A percentile compares a stretch with the other conserved stretches of the same genome.
Evolutionary conservation across 2,329 filamentous ascomycete genomes (phyloP).

Genomic region (Epichloe aotearoae): DNA sequence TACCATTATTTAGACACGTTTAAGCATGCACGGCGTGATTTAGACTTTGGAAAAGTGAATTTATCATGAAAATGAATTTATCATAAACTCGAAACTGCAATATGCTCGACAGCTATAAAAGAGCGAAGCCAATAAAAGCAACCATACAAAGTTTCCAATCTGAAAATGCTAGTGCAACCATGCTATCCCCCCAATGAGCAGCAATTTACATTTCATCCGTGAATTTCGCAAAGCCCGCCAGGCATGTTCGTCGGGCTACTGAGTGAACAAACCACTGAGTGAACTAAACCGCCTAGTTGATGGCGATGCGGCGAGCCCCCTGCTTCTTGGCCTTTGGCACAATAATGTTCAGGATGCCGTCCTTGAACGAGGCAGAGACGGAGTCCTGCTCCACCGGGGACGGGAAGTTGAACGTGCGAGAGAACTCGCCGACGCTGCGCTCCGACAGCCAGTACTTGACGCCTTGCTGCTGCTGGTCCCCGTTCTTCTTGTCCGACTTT

Average conservation of each 20-base stretch:
- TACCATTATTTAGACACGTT: too few relatives aligned
- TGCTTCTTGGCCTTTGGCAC: conserved; percentile 33
- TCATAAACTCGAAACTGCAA: too few relatives aligned
- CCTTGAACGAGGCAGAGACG: conserved; percentile 46
- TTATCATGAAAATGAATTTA: too few relatives aligned
- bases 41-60: too few relatives aligned
- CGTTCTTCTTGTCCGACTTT: conserved; percentile 17
- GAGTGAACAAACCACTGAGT: too few relatives aligned
- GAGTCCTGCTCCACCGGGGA: conserved; percentile 42
- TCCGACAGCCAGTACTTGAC: conserved; percentile 55
- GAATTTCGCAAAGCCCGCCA: neutral
- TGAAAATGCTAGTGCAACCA: neutral
- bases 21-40: too few relatives aligned
- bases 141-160: too few relatives aligned
- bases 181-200: neutral
- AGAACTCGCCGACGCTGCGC: conserved; percentile 49
- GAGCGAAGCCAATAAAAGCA: too few relatives aligned
- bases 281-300: conserved; percentile 9
- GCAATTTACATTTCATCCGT: neutral
- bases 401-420: conserved; percentile 50
- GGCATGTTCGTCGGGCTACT: neutral
- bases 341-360: conserved; percentile 46
- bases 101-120: too few relatives aligned
- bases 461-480: conserved; percentile 12
- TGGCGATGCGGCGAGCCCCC: conserved; percentile 8